A percentile compares a stretch with the other conserved stretches of the same genome.
These are phyloP conservation scores for Botrytis fabae DNA, from an alignment of 2,329 filamentous ascomycete species.

Conservation along the genomic window DNA sequence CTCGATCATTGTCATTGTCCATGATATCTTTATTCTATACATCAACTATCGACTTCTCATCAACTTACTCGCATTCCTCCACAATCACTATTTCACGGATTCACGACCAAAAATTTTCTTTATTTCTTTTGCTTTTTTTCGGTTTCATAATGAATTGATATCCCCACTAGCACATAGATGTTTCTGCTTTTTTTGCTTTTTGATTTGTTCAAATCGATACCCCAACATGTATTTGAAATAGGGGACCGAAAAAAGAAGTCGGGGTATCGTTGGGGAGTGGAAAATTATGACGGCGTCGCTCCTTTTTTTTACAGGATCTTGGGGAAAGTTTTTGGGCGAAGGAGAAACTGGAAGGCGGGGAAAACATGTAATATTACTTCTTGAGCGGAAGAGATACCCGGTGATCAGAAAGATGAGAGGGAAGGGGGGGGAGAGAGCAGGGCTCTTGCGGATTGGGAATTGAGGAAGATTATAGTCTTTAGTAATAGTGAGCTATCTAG, in stretches of 20 bases:
- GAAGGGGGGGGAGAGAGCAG: neutral
- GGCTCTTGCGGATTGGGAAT: neutral
- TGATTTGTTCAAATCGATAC: constrained; percentile 4
- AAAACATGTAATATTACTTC: constrained; percentile 16
- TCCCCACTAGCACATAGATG: constrained; percentile 34
- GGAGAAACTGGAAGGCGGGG: neutral
- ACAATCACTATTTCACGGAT: neutral
- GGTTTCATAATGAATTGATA: constrained; percentile 28
- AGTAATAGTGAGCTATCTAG: constrained; percentile 1
- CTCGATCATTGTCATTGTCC: constrained; percentile 16
- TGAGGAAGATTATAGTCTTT: constrained; percentile 1
- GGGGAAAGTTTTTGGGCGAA: neutral
- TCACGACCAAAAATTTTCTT: constrained; percentile 1
- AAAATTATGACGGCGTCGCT: constrained; percentile 26
- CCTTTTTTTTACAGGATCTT: constrained; percentile 14
- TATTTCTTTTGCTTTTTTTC: constrained; percentile 10
- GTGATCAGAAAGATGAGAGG: neutral
- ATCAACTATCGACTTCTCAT: neutral
- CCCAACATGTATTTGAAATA: constrained; percentile 7
- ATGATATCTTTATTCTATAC: constrained; percentile 12
- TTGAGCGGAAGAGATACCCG: neutral
- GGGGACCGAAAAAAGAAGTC: constrained; percentile 12
- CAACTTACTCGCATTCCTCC: neutral
- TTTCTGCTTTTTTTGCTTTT: constrained; percentile 21
- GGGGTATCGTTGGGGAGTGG: constrained; percentile 7